These are phyloP conservation scores for Warburgia ugandensis DNA, from an alignment of 164 flowering plant species.

Conservation along the genomic window DNA sequence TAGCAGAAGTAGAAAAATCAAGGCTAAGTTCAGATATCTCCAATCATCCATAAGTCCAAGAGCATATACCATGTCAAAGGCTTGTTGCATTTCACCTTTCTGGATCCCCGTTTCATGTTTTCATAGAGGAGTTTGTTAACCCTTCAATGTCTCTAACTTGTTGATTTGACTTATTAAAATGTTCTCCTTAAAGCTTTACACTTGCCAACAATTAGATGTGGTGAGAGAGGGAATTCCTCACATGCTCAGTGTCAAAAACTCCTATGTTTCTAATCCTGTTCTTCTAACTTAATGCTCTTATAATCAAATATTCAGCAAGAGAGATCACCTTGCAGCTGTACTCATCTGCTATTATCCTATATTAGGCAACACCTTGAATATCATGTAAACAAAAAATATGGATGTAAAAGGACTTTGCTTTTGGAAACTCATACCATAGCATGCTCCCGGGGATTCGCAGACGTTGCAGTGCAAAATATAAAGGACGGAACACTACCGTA, in stretches of 20 bases:
- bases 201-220: too few species aligned
- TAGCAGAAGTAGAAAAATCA: too few species aligned
- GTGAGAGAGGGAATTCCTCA: background rate
- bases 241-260: background rate
- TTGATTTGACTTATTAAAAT: too few species aligned
- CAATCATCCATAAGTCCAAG: too few species aligned
- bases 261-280: too few species aligned
- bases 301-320: too few species aligned
- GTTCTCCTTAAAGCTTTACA: too few species aligned
- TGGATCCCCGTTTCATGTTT: background rate
- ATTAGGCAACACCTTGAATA: background rate
- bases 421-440: constrained; percentile 53
- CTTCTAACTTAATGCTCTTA: too few species aligned
- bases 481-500: constrained; percentile 87
- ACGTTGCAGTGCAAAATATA: constrained; percentile 87
- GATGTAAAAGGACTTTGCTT: background rate
- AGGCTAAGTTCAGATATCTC: too few species aligned
- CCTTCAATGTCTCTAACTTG: background rate
- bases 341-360: too few species aligned
- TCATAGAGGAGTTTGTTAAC: too few species aligned
- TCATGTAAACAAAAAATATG: background rate
- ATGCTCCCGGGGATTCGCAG: constrained; percentile 85
- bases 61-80: background rate
- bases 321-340: too few species aligned
- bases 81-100: background rate